A percentile compares a stretch with the other conserved stretches of the same genome.
phyloP scores from a whole-genome alignment of 2,329 filamentous ascomycete species.

The Grosmannia serpens region DNA sequence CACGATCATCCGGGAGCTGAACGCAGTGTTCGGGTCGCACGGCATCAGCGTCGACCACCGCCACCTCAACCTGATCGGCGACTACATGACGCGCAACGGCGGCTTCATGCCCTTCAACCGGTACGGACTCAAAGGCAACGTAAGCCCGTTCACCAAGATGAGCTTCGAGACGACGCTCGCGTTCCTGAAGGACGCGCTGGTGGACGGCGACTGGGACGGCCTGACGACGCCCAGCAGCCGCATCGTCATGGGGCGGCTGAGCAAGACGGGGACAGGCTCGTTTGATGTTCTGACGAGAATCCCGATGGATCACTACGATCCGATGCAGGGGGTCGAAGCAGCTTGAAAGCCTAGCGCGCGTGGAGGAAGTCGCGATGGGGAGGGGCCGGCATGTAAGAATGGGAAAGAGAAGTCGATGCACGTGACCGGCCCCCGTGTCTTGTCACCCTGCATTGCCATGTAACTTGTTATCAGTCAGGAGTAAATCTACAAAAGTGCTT shows the following conservation, averaged over 20 bases:
- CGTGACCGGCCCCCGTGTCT: too few species aligned
- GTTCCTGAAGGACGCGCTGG: slow-evolving; percentile 83
- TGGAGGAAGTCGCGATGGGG: background rate
- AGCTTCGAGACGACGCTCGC: slow-evolving; percentile 95
- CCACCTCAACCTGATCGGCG: slow-evolving; percentile 89
- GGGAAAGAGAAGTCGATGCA: too few species aligned
- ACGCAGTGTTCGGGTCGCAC: slow-evolving; percentile 77
- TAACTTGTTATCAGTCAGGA: too few species aligned
- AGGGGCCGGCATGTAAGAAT: background rate
- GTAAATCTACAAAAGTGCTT: too few species aligned
- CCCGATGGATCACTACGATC: slow-evolving; percentile 37
- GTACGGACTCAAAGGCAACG: slow-evolving; percentile 72
- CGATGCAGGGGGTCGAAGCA: slow-evolving; percentile 3
- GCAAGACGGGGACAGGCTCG: slow-evolving; percentile 75
- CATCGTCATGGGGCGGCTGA: slow-evolving; percentile 76
- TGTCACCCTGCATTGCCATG: too few species aligned
- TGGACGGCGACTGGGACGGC: slow-evolving; percentile 85
- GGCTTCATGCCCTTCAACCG: slow-evolving; percentile 87
- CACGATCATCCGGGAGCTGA: slow-evolving; percentile 78
- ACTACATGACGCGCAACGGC: slow-evolving; percentile 94
- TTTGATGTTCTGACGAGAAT: slow-evolving; percentile 73
- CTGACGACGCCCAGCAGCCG: slow-evolving; percentile 74
- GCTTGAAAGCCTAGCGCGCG: too few species aligned
- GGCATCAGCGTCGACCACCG: slow-evolving; percentile 85
- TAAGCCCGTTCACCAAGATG: slow-evolving; percentile 96